Evolutionary conservation across 805 yeast species (phyloP).

Genomic region (Tetrapisispora arboricola): DNA sequence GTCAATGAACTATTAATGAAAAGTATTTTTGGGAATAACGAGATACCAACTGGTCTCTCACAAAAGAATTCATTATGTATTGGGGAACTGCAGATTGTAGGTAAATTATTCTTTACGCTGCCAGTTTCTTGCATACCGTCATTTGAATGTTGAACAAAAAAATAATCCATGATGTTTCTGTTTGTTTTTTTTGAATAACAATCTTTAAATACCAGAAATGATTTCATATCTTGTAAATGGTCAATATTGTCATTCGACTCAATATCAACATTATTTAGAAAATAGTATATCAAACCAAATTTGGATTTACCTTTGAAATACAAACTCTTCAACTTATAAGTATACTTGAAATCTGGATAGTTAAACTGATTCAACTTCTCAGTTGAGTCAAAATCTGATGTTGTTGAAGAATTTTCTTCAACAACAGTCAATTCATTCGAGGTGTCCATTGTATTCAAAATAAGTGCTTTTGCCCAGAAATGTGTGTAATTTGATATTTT

Average conservation of each 20-base stretch:
- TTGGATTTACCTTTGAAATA: not conserved
- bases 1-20: not conserved
- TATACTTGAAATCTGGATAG: not conserved
- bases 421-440: not conserved
- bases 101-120: too few species aligned
- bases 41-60: not conserved
- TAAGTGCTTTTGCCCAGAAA: too few species aligned
- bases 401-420: not conserved
- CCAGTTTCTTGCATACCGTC: too few species aligned
- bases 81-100: too few species aligned
- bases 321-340: not conserved
- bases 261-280: not conserved
- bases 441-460: not conserved
- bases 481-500: too few species aligned
- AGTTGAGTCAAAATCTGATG: not conserved
- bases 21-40: constrained; percentile 8
- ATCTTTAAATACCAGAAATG: constrained; percentile 2
- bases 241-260: not conserved
- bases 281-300: not conserved
- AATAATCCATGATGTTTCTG: not conserved
- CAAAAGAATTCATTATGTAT: not conserved
- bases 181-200: constrained; percentile 1
- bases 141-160: not conserved
- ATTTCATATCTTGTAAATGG: not conserved
- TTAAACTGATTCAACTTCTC: not conserved